Percentiles rank a stretch among this genome's conserved stretches.
Evolutionary conservation across 495 filamentous ascomycete genomes (phyloP).

Genomic region (Gamarada debralockiae): DNA sequence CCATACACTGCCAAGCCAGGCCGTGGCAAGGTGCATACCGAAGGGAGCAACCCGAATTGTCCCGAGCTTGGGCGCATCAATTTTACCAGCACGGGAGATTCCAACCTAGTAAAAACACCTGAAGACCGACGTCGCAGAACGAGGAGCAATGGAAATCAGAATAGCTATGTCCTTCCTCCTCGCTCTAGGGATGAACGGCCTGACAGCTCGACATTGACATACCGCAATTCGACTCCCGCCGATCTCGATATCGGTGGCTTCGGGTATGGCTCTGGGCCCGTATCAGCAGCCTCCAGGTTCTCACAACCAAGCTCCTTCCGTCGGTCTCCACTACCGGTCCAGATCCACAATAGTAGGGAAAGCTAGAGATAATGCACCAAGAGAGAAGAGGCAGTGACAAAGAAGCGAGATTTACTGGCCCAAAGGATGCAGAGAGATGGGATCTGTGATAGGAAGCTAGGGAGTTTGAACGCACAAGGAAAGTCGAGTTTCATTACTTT

Average conservation of each 20-base stretch:
- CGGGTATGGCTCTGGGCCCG: slow-evolving; percentile 10
- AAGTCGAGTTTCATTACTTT: slow-evolving; percentile 48
- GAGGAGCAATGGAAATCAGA: slow-evolving; percentile 12
- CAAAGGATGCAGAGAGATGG: slow-evolving; percentile 23
- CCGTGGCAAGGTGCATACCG: slow-evolving; percentile 16
- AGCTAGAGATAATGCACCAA: slow-evolving; percentile 8
- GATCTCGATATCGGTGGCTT: slow-evolving; percentile 15
- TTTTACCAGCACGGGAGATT: slow-evolving; percentile 10
- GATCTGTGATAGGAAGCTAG: slow-evolving; percentile 18
- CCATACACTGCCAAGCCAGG: slow-evolving; percentile 23
- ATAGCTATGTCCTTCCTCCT: slow-evolving; percentile 5
- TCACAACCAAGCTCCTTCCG: slow-evolving; percentile 2
- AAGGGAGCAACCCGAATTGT: slow-evolving; percentile 1
- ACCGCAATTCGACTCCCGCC: slow-evolving; percentile 18
- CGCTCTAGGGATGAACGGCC: slow-evolving; percentile 1
- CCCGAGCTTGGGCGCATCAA: slow-evolving; percentile 9
- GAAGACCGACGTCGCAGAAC: slow-evolving; percentile 8
- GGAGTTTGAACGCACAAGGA: slow-evolving; percentile 2
- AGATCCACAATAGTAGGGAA: slow-evolving; percentile 14
- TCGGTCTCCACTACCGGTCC: slow-evolving; percentile 18
- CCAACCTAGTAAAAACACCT: neutral
- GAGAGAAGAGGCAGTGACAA: slow-evolving; percentile 9
- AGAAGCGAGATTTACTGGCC: slow-evolving; percentile 15
- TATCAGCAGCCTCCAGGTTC: slow-evolving; percentile 19
- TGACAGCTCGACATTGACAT: slow-evolving; percentile 18